These are phyloP conservation scores for Pseudogymnoascus destructans DNA, from an alignment of 2,329 filamentous ascomycete species.

Conservation along the genomic window DNA sequence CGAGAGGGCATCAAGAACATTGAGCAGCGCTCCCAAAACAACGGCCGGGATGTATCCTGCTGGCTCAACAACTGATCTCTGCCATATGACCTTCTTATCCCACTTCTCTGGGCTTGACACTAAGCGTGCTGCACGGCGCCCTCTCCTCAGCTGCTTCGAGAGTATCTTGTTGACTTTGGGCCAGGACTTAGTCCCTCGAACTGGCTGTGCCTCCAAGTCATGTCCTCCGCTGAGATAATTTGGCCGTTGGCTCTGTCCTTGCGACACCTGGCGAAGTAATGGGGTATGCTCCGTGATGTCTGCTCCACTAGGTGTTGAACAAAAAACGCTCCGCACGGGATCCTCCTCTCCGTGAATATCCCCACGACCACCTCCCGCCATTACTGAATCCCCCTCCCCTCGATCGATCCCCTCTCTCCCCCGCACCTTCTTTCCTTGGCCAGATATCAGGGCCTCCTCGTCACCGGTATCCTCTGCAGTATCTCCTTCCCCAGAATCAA, in stretches of 20 bases:
- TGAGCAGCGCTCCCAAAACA: constrained; percentile 75
- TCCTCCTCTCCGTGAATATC: not conserved
- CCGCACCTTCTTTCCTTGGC: not conserved
- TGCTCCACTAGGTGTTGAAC: not conserved
- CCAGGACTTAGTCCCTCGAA: constrained; percentile 18
- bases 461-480: not conserved
- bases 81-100: constrained; percentile 53
- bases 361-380: not conserved
- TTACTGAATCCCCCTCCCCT: not conserved
- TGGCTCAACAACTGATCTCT: constrained; percentile 51
- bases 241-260: constrained; percentile 16
- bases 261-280: constrained; percentile 18
- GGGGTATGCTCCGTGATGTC: constrained; percentile 22
- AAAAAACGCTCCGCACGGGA: not conserved
- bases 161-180: constrained; percentile 21
- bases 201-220: constrained; percentile 23
- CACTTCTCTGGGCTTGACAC: constrained; percentile 55
- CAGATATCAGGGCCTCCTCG: not conserved
- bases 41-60: constrained; percentile 69
- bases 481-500: not conserved
- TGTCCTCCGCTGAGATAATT: constrained; percentile 24
- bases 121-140: constrained; percentile 16
- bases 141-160: constrained; percentile 18
- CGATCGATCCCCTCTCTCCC: too few relatives aligned
- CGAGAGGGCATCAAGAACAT: constrained; percentile 86